phyloP scores from a whole-genome alignment of 768 basidiomycete genomes.

The Lactarius evosmus region DNA sequence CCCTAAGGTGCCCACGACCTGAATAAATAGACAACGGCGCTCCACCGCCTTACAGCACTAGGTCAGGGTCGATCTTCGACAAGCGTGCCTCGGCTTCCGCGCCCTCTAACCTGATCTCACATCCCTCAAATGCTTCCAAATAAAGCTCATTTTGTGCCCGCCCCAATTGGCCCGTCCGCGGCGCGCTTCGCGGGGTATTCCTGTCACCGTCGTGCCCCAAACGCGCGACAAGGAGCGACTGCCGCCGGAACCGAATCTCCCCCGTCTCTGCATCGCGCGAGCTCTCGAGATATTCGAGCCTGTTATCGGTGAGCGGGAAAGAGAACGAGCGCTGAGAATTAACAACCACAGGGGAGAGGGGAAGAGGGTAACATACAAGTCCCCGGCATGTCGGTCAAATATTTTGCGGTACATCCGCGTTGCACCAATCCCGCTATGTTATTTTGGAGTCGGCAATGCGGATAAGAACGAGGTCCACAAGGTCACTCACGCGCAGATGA shows the following conservation, averaged over 20 bases:
- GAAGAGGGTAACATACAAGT: conserved; percentile 8
- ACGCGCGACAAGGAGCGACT: conserved; percentile 10
- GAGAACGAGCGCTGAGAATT: background rate
- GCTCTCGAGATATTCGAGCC: conserved; percentile 23
- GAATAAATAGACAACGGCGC: background rate
- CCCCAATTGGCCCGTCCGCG: background rate
- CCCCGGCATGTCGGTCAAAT: conserved; percentile 9
- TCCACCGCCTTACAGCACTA: conserved; percentile 5
- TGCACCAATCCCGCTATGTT: conserved; percentile 17
- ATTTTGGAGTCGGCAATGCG: background rate
- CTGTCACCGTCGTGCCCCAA: background rate
- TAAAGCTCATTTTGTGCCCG: background rate
- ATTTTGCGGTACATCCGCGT: conserved; percentile 23
- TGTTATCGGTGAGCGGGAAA: background rate
- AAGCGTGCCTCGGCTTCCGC: conserved; percentile 3
- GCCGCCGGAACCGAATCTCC: conserved; percentile 22
- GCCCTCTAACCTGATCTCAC: conserved; percentile 13
- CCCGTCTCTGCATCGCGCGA: conserved; percentile 18
- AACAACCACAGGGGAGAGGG: background rate
- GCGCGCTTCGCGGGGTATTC: background rate
- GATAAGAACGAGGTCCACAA: background rate
- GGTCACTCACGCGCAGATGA: conserved; percentile 16
- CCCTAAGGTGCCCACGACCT: background rate
- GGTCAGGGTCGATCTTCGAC: conserved; percentile 12
- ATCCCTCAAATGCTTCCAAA: conserved; percentile 8